These are phyloP conservation scores for Catharanthus roseus DNA, from an alignment of 257 asterid genomes.

Conservation along the genomic window DNA sequence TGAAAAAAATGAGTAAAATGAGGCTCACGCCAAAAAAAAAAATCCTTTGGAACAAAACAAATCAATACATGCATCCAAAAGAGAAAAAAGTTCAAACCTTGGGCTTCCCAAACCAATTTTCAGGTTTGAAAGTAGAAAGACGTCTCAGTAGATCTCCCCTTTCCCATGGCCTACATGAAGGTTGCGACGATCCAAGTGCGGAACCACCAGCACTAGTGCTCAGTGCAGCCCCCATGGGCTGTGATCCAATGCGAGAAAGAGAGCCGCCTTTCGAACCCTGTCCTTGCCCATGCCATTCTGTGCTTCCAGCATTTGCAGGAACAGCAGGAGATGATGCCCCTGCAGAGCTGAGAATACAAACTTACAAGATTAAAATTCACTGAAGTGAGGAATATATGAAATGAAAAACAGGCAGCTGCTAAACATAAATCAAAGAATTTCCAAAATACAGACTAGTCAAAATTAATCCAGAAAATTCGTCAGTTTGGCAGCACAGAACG, in stretches of 20 bases:
- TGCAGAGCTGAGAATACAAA: constrained; percentile 59
- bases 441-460: neutral
- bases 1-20: too few relatives aligned
- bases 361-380: neutral
- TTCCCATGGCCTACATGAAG: constrained; percentile 99
- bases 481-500: neutral
- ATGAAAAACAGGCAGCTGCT: neutral
- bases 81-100: constrained; percentile 50
- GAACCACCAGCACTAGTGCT: constrained; percentile 94
- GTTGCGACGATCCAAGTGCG: constrained; percentile 84
- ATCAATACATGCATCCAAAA: constrained; percentile 5
- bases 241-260: constrained; percentile 75
- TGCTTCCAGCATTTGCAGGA: constrained; percentile 81
- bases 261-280: constrained; percentile 86
- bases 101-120: constrained; percentile 92
- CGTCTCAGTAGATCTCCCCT: constrained; percentile 95
- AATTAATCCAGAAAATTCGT: neutral
- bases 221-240: constrained; percentile 61
- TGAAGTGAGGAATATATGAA: neutral
- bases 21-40: too few relatives aligned
- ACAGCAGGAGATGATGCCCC: constrained; percentile 97
- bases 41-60: neutral
- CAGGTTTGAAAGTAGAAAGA: constrained; percentile 85
- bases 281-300: constrained; percentile 71
- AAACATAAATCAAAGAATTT: neutral